Evolutionary conservation across 176 grass and related monocot species (phyloP).

Genomic region (Urochloa ruziziensis): DNA sequence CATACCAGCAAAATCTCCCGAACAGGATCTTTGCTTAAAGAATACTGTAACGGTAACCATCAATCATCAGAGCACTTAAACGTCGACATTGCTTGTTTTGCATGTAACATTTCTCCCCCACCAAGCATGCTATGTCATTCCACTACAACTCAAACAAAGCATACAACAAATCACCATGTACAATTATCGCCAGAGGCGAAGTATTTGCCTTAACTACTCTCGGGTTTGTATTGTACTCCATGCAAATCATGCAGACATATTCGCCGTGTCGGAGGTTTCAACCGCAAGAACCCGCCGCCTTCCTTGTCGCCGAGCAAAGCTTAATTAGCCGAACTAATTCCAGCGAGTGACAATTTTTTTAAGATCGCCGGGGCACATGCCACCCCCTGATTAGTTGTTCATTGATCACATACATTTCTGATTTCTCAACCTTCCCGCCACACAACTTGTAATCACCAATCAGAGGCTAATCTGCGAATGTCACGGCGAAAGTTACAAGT

Average conservation of each 20-base stretch:
- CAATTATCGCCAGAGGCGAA: background rate
- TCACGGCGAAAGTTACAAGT: background rate
- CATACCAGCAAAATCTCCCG: conserved; percentile 26
- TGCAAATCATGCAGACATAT: conserved; percentile 33
- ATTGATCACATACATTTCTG: background rate
- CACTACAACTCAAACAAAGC: background rate
- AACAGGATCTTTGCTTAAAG: background rate
- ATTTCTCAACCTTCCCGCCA: background rate
- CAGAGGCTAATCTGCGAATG: background rate
- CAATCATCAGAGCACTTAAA: background rate
- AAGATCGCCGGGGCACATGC: background rate
- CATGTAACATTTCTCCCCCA: no score
- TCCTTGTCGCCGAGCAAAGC: background rate
- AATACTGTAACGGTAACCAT: background rate
- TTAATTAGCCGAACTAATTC: background rate
- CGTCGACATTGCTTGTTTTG: background rate
- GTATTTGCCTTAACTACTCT: background rate
- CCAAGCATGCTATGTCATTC: no score
- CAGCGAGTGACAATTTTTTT: background rate
- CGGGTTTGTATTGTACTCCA: conserved; percentile 16
- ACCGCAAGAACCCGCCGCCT: conserved; percentile 12
- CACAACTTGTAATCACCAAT: background rate
- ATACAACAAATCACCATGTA: no score
- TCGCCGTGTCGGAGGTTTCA: conserved; percentile 22
- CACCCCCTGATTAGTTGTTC: background rate